phyloP scores from a whole-genome alignment of 257 asterid species.

The Nicotiana benthamiana region DNA sequence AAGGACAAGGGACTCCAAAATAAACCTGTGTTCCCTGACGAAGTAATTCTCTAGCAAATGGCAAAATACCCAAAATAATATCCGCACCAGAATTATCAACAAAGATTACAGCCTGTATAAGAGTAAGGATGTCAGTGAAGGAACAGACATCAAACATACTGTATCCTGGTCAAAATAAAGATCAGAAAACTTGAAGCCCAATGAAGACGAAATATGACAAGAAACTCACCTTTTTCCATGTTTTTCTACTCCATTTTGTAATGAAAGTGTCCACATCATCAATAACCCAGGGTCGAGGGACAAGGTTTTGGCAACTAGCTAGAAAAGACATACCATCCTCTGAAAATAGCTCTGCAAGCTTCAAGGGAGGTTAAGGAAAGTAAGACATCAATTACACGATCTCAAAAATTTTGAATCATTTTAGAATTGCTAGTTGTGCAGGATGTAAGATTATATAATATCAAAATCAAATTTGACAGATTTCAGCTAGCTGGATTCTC shows the following conservation, averaged over 20 bases:
- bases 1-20: background rate
- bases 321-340: conserved; percentile 95
- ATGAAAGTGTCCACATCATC: conserved; percentile 82
- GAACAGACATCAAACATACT: background rate
- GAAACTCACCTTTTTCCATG: conserved; percentile 66
- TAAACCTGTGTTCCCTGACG: conserved; percentile 75
- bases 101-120: conserved; percentile 74
- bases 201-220: background rate
- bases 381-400: background rate
- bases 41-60: conserved; percentile 89
- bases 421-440: background rate
- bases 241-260: conserved; percentile 49
- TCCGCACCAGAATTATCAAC: conserved; percentile 99
- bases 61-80: conserved; percentile 83
- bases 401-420: background rate
- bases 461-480: background rate
- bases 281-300: conserved; percentile 97
- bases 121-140: conserved; percentile 15
- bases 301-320: conserved; percentile 92
- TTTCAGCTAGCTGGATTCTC: background rate
- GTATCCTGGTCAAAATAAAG: background rate
- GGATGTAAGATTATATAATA: background rate
- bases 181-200: background rate
- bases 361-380: conserved; percentile 16
- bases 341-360: conserved; percentile 95